Percentiles rank a stretch among this genome's conserved stretches.
Evolutionary conservation across 805 yeast genomes (phyloP).

Genomic region (Metschnikowia hibisci): DNA sequence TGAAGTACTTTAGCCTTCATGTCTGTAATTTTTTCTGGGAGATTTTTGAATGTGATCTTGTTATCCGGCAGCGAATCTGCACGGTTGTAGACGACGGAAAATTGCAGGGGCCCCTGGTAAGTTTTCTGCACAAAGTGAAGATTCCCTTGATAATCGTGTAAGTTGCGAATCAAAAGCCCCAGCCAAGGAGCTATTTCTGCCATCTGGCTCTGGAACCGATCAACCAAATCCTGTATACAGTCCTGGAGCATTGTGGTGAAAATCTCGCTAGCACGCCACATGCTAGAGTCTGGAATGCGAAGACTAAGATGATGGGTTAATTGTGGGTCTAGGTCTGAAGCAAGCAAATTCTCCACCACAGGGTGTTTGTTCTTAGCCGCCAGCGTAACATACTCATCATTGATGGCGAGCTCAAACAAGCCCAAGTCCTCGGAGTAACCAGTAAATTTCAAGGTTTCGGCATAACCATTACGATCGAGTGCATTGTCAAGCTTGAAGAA

Average conservation of each 20-base stretch:
- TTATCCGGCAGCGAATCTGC: conserved; percentile 38
- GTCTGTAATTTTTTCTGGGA: conserved; percentile 32
- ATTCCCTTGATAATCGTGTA: conserved; percentile 64
- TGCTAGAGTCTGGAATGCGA: conserved; percentile 62
- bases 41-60: conserved; percentile 33
- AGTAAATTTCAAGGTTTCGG: conserved; percentile 38
- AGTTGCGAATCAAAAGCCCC: conserved; percentile 53
- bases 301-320: conserved; percentile 65
- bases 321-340: conserved; percentile 51
- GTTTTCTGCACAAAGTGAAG: conserved; percentile 75
- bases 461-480: conserved; percentile 25
- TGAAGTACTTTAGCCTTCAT: conserved; percentile 41
- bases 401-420: conserved; percentile 56
- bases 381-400: conserved; percentile 32
- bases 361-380: conserved; percentile 39
- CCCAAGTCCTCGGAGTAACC: conserved; percentile 62
- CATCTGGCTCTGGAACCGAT: conserved; percentile 18
- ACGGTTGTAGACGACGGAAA: conserved; percentile 60
- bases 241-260: conserved; percentile 69
- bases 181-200: conserved; percentile 44
- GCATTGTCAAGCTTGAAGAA: conserved; percentile 25
- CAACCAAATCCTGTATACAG: conserved; percentile 48
- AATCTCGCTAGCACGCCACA: conserved; percentile 78
- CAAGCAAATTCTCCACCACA: conserved; percentile 20
- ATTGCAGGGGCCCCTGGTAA: conserved; percentile 71